Evolutionary conservation across 208 protist species (phyloP), one percentile per base, ranked within the genome.

Genomic region (Porcisia hertigi): DNA sequence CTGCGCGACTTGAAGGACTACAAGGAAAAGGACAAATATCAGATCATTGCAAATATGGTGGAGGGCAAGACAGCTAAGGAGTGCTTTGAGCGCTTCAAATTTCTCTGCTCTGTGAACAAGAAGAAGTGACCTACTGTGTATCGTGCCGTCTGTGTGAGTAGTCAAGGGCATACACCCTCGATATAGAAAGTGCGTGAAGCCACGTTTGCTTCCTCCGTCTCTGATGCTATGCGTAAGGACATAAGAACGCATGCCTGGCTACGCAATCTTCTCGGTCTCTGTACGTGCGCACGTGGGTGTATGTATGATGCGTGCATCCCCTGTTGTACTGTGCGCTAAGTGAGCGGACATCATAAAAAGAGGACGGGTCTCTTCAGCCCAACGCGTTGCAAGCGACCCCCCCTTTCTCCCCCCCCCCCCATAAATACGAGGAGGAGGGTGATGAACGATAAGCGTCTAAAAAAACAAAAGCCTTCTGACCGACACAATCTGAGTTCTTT

Each of bases 61-160:
- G 87, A 97, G 1, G 94, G 91, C 14, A 99, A 99, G 89, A 97
- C 92, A 52, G 96, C 96, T 36, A 98, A 98, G 83, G 95, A 99
- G 77, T 99, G 98, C 82, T 95, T 99, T 69, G 94, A 95, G 43
- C 92, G 98, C 55, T 99, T 94, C 88, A 98, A 99, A 86, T 97
- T 96, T 73, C 84, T 99, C 47, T 98, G 96, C 75, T 80, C 87
- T 6, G 80, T 98, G n/a, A 98, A 97, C 75, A 94, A 95, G 69
- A 89, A 90, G 60, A 91, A 92, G 78, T 90, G 82, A 86, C 25
- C 39, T 30, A 9, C 63, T 41, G 45, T n/a, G 20, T 43, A n/a
- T 57, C 47, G 4, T 3, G 49, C 25, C 23, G 60, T 7, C 11
- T 45, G 60, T 25, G 3, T 25, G 60, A 30, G 30, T 30, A 0